Base-by-base conservation (phyloP, 495 filamentous ascomycete species). In the Parathielavia hyrcaniae region DNA sequence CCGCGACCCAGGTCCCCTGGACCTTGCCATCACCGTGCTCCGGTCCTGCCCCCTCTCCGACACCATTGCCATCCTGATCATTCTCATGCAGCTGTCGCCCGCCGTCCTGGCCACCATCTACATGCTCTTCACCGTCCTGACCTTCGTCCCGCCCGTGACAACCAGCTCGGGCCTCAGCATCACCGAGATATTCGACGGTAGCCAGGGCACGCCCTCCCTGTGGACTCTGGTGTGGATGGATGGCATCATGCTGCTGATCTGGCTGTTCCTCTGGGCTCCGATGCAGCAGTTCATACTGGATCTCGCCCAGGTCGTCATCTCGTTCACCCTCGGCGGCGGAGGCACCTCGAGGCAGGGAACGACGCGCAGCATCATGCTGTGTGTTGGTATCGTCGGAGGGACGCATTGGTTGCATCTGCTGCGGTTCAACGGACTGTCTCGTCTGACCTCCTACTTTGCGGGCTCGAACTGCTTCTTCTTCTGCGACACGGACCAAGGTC, bases 61-160 rank as follows among this genome's bases (percentile, higher is more conserved):
- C 76, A 96, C 93, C 55, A 89, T 99, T 73, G 91, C 93, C 67
- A 96, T 99, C 69, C 80, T 99, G 69, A 97, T 99, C 71, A 87
- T 99, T 69, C 83, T 99, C 55, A 85, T 99, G 66, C 93, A 96
- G 70, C 83, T 96, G n/a, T 91, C 95, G 26, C 89, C 92, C 23
- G 89, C 90, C 64, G 83, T 95, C 55, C 80, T 97, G 58, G 91
- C 90, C 53, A 77, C 90, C 68, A 88, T 96, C 68, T 95, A 99
- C 68, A 85, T 91, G 66, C 81, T 97, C 60, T 99, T 96, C 77
- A 91, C 95, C 49, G 80, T 88, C 51, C 79, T 97, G 62, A 97
- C 93, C 32, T 97, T 96, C 69, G 90, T 96, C 61, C 88, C 90
- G 32, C 88, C 89, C 8, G 82, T 81, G 41, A 75, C 76, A 17